Conservation (phyloP, 352 stramenopile species). For the Globisporangium rhizosaccharum region DNA sequence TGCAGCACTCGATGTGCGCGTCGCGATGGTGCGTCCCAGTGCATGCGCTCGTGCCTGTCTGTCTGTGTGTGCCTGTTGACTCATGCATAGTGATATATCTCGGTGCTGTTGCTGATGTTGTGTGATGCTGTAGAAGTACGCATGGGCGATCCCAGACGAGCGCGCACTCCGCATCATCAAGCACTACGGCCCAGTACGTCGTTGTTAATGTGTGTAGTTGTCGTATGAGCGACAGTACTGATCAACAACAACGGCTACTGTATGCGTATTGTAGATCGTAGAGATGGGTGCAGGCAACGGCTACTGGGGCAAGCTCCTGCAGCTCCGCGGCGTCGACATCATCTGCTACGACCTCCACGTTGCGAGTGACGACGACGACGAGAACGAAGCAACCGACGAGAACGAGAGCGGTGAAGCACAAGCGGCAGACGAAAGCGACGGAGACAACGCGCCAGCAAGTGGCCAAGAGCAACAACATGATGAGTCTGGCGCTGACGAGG, state of each 20-base stretch:
- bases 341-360: constrained; percentile 85
- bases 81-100: neutral
- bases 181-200: constrained; percentile 77
- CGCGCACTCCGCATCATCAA: constrained; percentile 87
- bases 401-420: constrained; percentile 11
- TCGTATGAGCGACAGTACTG: neutral
- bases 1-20: constrained; percentile 62
- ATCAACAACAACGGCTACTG: neutral
- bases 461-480: too few relatives aligned
- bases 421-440: constrained; percentile 16
- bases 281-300: constrained; percentile 90
- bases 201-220: neutral
- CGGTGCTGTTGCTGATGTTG: neutral
- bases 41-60: neutral
- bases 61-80: neutral
- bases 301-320: constrained; percentile 82
- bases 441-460: constrained; percentile 1
- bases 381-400: constrained; percentile 15
- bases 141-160: constrained; percentile 90
- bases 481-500: constrained; percentile 13
- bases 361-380: constrained; percentile 39
- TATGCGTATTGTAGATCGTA: constrained; percentile 46
- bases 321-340: constrained; percentile 75
- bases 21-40: constrained; percentile 58
- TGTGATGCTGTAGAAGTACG: constrained; percentile 67